Percentiles rank a stretch among this genome's conserved stretches.
These are phyloP conservation scores for Erysimum cheiranthoides DNA, from an alignment of 345 rosid species.

Conservation along the genomic window DNA sequence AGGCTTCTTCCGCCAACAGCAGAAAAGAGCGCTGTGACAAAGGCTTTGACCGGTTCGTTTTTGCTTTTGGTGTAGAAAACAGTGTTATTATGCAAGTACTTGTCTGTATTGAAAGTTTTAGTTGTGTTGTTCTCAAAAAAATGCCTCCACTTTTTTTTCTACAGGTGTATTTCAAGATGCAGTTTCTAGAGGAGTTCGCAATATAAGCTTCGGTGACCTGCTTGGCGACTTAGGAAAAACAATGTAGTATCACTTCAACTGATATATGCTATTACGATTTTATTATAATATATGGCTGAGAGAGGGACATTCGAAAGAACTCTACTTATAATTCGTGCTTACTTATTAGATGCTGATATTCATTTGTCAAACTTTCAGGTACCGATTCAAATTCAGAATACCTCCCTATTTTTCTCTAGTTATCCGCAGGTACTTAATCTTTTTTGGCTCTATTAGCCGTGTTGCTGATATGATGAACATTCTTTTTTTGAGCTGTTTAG, in stretches of 20 bases:
- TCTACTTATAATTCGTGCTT: conserved; percentile 4
- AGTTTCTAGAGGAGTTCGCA: conserved; percentile 80
- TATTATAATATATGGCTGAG: neutral
- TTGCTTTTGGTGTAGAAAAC: conserved; percentile 25
- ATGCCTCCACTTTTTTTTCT: conserved; percentile 37
- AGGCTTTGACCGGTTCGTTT: conserved; percentile 78
- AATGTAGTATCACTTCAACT: conserved; percentile 56
- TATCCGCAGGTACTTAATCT: conserved; percentile 70
- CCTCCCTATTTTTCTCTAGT: conserved; percentile 97
- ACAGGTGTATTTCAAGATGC: conserved; percentile 85
- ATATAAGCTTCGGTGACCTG: conserved; percentile 93
- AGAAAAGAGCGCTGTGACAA: conserved; percentile 77
- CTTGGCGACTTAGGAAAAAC: conserved; percentile 85
- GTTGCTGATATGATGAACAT: conserved; percentile 14
- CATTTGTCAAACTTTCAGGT: conserved; percentile 64
- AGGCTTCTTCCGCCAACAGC: conserved; percentile 95
- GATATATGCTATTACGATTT: conserved; percentile 1
- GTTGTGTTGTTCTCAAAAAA: conserved; percentile 19
- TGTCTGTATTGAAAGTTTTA: conserved; percentile 4
- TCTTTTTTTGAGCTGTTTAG: conserved; percentile 25
- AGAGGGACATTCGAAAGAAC: conserved; percentile 7
- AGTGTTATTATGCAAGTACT: neutral
- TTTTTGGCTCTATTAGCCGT: neutral
- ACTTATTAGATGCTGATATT: conserved; percentile 28
- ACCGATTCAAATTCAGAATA: conserved; percentile 88